Evolutionary conservation across 1,284 basidiomycete genomes (phyloP).

Genomic region (Sporisorium iseilematis-ciliati): DNA sequence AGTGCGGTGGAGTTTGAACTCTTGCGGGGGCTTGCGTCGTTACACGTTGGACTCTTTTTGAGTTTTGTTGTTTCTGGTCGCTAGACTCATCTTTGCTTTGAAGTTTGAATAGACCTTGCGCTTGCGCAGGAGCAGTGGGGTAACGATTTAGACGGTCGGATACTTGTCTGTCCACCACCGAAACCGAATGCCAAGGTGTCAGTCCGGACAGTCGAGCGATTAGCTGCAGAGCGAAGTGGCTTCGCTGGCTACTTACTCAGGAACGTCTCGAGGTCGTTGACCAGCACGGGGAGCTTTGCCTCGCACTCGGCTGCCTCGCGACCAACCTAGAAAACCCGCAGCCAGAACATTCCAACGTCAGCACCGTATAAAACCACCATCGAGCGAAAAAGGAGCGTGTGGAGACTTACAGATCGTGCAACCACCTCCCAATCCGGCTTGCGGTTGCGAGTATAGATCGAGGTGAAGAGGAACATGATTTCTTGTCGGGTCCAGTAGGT

Average conservation of each 20-base stretch:
- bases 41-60: not conserved
- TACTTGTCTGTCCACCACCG: not conserved
- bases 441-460: constrained; percentile 12
- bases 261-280: constrained; percentile 11
- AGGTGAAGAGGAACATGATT: constrained; percentile 28
- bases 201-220: not conserved
- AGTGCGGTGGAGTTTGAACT: no score
- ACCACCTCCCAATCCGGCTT: constrained; percentile 13
- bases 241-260: constrained; percentile 18
- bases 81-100: not conserved
- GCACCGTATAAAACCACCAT: no score
- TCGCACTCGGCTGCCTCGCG: constrained; percentile 23
- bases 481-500: constrained; percentile 19
- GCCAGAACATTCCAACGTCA: not conserved
- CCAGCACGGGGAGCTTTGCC: constrained; percentile 20
- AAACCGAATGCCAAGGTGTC: not conserved
- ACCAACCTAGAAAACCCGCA: constrained; percentile 19
- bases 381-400: not conserved
- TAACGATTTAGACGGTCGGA: not conserved
- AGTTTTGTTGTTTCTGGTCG: not conserved
- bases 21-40: no score
- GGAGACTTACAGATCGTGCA: constrained; percentile 16
- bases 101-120: not conserved
- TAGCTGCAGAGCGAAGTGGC: no score
- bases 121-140: no score